phyloP scores from a whole-genome alignment of 495 filamentous ascomycete species.

The Peziza echinospora region DNA sequence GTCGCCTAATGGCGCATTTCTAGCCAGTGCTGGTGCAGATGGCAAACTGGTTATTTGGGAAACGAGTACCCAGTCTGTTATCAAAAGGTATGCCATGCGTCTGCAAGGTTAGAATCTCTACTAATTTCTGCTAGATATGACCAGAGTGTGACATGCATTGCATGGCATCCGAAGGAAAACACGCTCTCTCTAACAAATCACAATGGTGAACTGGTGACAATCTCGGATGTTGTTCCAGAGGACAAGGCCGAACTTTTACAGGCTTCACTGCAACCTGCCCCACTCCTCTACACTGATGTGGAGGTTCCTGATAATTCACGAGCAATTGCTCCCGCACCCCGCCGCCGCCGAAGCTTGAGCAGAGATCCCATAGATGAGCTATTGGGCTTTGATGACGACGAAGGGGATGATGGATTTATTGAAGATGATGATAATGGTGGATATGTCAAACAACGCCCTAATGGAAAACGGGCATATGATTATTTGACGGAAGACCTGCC shows the following conservation, averaged over 20 bases:
- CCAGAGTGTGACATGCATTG: conserved; percentile 62
- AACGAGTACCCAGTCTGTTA: conserved; percentile 56
- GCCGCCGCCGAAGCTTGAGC: conserved; percentile 17
- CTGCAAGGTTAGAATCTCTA: neutral
- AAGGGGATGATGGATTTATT: conserved; percentile 49
- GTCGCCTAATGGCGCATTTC: conserved; percentile 81
- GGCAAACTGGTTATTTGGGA: conserved; percentile 76
- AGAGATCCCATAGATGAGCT: conserved; percentile 29
- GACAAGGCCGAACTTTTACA: conserved; percentile 40
- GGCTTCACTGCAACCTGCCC: conserved; percentile 21
- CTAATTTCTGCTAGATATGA: conserved; percentile 35
- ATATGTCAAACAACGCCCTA: conserved; percentile 44
- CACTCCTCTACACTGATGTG: neutral
- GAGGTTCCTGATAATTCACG: conserved; percentile 1
- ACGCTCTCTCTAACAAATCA: conserved; percentile 73
- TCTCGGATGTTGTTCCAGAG: conserved; percentile 50
- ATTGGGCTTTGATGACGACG: conserved; percentile 24
- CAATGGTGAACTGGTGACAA: conserved; percentile 78
- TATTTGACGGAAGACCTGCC: conserved; percentile 11
- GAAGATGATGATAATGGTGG: conserved; percentile 91
- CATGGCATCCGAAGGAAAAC: conserved; percentile 82
- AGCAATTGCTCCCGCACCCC: neutral
- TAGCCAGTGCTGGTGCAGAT: conserved; percentile 66
- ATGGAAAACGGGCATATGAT: conserved; percentile 24
- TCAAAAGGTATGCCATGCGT: conserved; percentile 24